These are phyloP conservation scores for Solanum aculeatissimum DNA, from an alignment of 305 asterid species.

Conservation along the genomic window DNA sequence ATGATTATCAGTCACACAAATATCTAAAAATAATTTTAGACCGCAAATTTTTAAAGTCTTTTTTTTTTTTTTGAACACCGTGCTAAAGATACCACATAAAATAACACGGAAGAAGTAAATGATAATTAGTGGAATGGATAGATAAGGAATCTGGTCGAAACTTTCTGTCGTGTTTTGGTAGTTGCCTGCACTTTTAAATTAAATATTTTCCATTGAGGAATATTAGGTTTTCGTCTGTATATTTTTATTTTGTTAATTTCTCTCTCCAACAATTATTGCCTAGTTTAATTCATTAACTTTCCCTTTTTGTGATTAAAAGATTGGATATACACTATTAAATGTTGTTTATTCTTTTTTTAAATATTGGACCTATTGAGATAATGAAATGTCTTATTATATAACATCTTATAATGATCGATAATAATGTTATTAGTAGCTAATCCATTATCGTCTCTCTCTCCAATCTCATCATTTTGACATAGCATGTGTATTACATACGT, in stretches of 20 bases:
- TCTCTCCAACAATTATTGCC: neutral
- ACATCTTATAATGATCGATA: neutral
- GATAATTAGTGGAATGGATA: neutral
- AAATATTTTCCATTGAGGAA: neutral
- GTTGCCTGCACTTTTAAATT: neutral
- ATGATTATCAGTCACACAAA: no score
- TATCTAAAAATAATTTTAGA: no score
- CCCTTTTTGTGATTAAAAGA: neutral
- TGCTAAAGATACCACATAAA: no score
- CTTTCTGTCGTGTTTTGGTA: conserved; percentile 1
- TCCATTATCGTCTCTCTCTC: neutral
- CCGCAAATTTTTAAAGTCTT: no score
- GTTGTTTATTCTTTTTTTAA: neutral
- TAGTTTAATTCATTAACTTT: neutral
- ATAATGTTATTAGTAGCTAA: neutral
- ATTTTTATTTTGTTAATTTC: neutral
- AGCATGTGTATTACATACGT: neutral
- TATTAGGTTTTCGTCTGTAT: neutral
- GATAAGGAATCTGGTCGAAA: conserved; percentile 28
- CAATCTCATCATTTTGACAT: neutral
- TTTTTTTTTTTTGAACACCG: no score
- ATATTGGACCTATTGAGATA: neutral
- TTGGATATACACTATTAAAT: neutral
- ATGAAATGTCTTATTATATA: neutral
- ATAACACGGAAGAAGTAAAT: no score